Evolutionary conservation across 495 filamentous ascomycete genomes (phyloP), one percentile per base, ranked within the genome.

Genomic region (Letharia columbiana): DNA sequence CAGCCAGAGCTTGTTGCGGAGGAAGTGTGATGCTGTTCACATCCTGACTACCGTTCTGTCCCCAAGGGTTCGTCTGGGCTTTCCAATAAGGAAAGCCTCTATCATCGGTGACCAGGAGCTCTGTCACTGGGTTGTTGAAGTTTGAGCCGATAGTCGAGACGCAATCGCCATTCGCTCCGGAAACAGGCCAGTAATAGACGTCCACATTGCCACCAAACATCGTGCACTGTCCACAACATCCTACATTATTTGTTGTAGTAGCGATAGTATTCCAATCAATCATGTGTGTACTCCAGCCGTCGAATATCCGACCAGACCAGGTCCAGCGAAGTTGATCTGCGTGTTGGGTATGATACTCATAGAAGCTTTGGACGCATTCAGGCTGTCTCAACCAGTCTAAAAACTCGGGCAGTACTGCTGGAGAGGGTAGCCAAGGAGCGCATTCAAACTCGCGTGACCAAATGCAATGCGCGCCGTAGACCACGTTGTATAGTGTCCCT

Each of bases 171-270:
- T 64, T 64, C 7, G 49, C 49, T 11, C 33, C 50, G 8, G 62
- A 31, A n/a, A 64, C 62, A 35, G 62, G 62, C 44, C 44, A 64
- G 62, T 64, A 64, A 12, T 39, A 58, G 18, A 64, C 62, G 47
- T 64, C 62, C 20, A 64, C 47, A 20, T 56, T 39, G 45, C 62
- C 62, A 10, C 62, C 62, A 12, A 54, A 13, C 10, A 64, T 42
- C 2, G 6, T 11, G 35, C 62, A 64, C 33, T 35, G 33, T 4
- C 33, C 33, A 42, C 62, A 64, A 33, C 62, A 64, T 15, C 62
- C 62, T n/a, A 56, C 45, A n/a, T 4, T 57, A 20, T 12, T 56
- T 35, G 52, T 56, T 17, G 52, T 56, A 56, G 31, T 56, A 17
- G 52, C 31, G 7, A 35, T 3, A 15, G 28, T 8, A 35, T 56